A percentile compares a stretch with the other conserved stretches of the same genome.
Evolutionary conservation across 352 stramenopile genomes (phyloP).

Genomic region (Globisporangium spinosum): DNA sequence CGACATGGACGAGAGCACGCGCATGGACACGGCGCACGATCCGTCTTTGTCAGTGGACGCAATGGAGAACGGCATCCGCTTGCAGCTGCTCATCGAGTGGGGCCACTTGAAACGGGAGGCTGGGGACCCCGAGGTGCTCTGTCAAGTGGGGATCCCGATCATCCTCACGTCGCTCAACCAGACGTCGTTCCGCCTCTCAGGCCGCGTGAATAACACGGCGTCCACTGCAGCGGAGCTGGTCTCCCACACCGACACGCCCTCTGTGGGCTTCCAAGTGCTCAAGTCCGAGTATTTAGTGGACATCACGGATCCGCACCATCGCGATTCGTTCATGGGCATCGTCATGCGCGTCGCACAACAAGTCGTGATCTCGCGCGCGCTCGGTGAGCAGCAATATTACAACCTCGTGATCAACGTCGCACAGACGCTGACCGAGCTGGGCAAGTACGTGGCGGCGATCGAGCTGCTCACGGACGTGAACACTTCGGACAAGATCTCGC

Average conservation of each 20-base stretch:
- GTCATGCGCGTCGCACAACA: slow-evolving; percentile 83
- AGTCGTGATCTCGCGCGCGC: slow-evolving; percentile 68
- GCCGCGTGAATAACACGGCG: slow-evolving; percentile 57
- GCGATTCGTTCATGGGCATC: slow-evolving; percentile 82
- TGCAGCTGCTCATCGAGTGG: slow-evolving; percentile 80
- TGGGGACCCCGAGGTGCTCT: slow-evolving; percentile 69
- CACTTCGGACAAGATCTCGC: slow-evolving; percentile 78
- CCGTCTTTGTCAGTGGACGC: slow-evolving; percentile 75
- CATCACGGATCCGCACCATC: slow-evolving; percentile 64
- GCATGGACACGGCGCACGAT: slow-evolving; percentile 64
- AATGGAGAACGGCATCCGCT: slow-evolving; percentile 81
- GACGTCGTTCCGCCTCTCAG: slow-evolving; percentile 66
- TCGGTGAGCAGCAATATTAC: slow-evolving; percentile 76
- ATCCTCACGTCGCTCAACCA: slow-evolving; percentile 81
- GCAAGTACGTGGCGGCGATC: slow-evolving; percentile 81
- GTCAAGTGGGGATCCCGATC: slow-evolving; percentile 79
- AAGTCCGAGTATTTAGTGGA: slow-evolving; percentile 84
- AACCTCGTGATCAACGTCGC: slow-evolving; percentile 76
- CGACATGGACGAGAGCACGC: slow-evolving; percentile 32
- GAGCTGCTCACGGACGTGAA: slow-evolving; percentile 86
- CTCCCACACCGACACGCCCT: slow-evolving; percentile 53
- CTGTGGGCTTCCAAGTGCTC: slow-evolving; percentile 71
- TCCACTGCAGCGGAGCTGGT: slow-evolving; percentile 51
- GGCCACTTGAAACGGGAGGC: slow-evolving; percentile 68
- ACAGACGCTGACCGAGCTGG: slow-evolving; percentile 71